phyloP scores from a whole-genome alignment of 345 rosid genomes.

The Camelina neglecta region DNA sequence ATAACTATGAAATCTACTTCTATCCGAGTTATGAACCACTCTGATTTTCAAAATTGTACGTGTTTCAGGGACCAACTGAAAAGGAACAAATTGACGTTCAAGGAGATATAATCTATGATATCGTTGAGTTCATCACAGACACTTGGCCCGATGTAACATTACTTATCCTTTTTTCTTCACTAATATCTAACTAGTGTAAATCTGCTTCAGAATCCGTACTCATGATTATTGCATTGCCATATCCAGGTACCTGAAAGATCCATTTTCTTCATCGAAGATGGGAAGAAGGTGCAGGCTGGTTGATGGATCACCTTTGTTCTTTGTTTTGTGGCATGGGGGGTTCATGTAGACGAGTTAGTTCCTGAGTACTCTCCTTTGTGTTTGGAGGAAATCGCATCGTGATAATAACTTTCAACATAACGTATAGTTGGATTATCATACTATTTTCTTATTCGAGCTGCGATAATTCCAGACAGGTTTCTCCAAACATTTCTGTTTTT shows the following conservation, averaged over 20 bases:
- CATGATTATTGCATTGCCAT: neutral
- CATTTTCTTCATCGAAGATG: constrained; percentile 89
- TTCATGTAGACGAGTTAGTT: constrained; percentile 39
- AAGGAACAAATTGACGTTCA: constrained; percentile 98
- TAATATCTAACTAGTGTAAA: too few relatives aligned
- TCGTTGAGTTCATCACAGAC: constrained; percentile 83
- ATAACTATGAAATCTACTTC: neutral
- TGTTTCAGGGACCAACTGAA: constrained; percentile 87
- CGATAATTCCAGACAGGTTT: constrained; percentile 17
- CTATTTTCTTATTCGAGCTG: constrained; percentile 24
- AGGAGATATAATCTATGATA: constrained; percentile 90
- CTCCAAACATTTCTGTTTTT: constrained; percentile 28
- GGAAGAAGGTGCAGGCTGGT: constrained; percentile 82
- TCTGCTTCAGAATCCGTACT: neutral
- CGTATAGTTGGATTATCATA: constrained; percentile 35
- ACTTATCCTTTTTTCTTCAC: neutral
- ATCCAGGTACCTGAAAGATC: constrained; percentile 81
- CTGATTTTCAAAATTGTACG: constrained; percentile 12
- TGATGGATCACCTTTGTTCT: constrained; percentile 46
- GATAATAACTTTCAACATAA: constrained; percentile 29
- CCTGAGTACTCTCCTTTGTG: constrained; percentile 4
- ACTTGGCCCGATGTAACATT: constrained; percentile 84
- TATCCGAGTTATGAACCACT: constrained; percentile 2
- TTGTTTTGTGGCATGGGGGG: constrained; percentile 33
- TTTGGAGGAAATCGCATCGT: constrained; percentile 25